Conservation (phyloP, 441 rosid species). For the Jatropha podagrica region DNA sequence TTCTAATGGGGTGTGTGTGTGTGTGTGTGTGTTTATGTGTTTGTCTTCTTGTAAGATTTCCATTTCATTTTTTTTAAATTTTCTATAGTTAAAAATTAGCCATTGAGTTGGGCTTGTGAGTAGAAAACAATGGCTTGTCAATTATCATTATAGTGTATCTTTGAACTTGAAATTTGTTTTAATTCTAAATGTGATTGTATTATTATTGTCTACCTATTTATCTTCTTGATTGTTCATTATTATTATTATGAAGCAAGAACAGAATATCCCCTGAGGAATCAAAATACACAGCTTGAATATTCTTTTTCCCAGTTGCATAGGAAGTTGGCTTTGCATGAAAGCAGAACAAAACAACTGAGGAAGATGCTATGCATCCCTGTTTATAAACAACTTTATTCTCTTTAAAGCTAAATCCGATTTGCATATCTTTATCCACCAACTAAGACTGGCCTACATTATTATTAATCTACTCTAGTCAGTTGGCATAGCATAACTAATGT, state of each 20-base stretch:
- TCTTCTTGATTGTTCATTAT: background rate
- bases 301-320: background rate
- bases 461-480: too few species aligned
- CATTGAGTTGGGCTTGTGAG: background rate
- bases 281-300: background rate
- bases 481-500: too few species aligned
- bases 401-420: background rate
- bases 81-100: background rate
- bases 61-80: background rate
- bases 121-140: background rate
- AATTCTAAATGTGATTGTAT: conserved; percentile 5
- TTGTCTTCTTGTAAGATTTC: background rate
- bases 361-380: background rate
- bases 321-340: background rate
- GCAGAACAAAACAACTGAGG: background rate
- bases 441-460: background rate
- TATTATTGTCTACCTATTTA: background rate
- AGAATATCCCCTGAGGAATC: background rate
- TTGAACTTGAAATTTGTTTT: conserved; percentile 1
- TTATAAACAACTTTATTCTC: background rate
- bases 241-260: background rate
- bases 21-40: background rate
- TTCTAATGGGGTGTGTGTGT: conserved; percentile 2
- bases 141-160: background rate
- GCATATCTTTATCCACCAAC: background rate